phyloP scores from a whole-genome alignment of 768 basidiomycete species.

The Mycena crocata region DNA sequence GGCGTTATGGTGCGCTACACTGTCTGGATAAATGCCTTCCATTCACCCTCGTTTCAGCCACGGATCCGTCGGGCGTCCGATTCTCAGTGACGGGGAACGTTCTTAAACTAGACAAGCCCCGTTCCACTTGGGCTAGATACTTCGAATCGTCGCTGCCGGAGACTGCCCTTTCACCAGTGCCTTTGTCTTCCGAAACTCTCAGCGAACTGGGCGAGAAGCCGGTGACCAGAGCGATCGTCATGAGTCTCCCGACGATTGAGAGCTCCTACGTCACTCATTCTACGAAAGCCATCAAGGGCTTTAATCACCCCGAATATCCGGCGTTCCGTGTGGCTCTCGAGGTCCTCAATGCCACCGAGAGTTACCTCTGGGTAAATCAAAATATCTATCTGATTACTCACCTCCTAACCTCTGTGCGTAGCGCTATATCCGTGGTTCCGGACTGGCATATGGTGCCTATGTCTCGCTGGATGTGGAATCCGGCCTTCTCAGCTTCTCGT shows the following conservation, averaged over 20 bases:
- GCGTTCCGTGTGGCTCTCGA: conserved; percentile 88
- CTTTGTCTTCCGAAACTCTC: conserved; percentile 74
- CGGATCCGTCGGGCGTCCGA: conserved; percentile 83
- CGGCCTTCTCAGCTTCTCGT: conserved; percentile 77
- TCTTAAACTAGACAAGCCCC: conserved; percentile 73
- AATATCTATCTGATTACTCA: not conserved
- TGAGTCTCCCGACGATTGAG: conserved; percentile 94
- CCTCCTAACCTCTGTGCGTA: conserved; percentile 41
- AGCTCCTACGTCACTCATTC: conserved; percentile 87
- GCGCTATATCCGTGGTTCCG: conserved; percentile 93
- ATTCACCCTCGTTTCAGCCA: conserved; percentile 62
- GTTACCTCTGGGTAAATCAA: conserved; percentile 87
- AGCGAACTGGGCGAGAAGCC: conserved; percentile 82
- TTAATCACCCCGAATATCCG: conserved; percentile 85
- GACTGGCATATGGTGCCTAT: conserved; percentile 93
- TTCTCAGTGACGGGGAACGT: conserved; percentile 94
- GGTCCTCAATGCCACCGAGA: conserved; percentile 92
- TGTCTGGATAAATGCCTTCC: not conserved
- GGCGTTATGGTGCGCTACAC: conserved; percentile 66
- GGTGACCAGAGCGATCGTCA: conserved; percentile 80
- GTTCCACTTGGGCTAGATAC: conserved; percentile 78
- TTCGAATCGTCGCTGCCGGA: conserved; percentile 71
- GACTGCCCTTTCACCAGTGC: conserved; percentile 72
- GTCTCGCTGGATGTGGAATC: conserved; percentile 80
- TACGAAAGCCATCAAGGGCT: conserved; percentile 83